Base-by-base conservation (phyloP, 2,329 filamentous ascomycete species). In the Fusarium sp. region DNA sequence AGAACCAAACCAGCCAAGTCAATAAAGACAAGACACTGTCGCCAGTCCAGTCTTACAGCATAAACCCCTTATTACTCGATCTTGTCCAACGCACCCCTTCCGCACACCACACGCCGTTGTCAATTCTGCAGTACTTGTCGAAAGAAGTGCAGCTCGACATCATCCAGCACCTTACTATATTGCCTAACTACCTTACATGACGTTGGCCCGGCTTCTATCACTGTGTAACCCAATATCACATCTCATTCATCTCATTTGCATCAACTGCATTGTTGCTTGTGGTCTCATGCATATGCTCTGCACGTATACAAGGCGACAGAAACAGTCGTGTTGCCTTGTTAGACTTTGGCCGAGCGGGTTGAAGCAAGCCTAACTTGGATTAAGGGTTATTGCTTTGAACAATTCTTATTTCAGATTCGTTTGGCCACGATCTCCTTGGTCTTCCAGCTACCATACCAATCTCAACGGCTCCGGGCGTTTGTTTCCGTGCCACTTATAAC, bases 171-270 rank as follows among this genome's bases (percentile, higher is more conserved):
- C 18, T 18, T 54, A 17, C 45, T 26, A 10, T 37, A 55, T n/a
- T 46, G 23, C n/a, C 13, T 46, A 32, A 27, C 20, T 48, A 30
- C 67, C 52, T 61, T 70, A 73, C 66, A 74, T 74, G 71, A 61
- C 69, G 55, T 60, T 73, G 49, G 35, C 35, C 50, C 54, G 52
- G 58, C 49, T 66, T 72, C 58, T 60, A 62, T 71, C 45, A 17
- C 52, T 61, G 58, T 70, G 70, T 73, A 69, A 60, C 70, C 49
- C 57, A 55, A 64, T 63, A 68, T 75, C 66, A 59, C 63, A 75
- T 74, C 64, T 53, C 53, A 66, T 67, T 42, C 56, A 60, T 69
- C 54, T 56, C 54, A 63, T 66, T 57, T 68, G 41, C 62, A 61
- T 71, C 63, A 33, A 52, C 44, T 59, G 40, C 50, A 49, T 35